Evolutionary conservation across 208 protist species (phyloP).

Genomic region (Crithidia acanthocephali): DNA sequence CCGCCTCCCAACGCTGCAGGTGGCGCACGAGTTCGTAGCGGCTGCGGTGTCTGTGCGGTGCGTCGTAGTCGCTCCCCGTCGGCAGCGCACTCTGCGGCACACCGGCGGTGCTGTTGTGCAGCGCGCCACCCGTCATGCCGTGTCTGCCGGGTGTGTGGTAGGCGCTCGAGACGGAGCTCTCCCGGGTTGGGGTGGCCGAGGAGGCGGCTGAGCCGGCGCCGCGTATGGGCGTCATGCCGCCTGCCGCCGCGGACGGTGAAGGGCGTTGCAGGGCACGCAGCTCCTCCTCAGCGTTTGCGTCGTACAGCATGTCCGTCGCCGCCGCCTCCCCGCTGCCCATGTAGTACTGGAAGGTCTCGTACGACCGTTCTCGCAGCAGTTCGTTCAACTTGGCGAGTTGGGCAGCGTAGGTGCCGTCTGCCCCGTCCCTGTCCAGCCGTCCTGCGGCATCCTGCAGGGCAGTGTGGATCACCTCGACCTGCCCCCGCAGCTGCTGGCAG

Average conservation of each 20-base stretch:
- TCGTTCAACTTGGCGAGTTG: conserved; percentile 43
- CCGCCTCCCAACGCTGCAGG: conserved; percentile 52
- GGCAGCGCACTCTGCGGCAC: too few species aligned
- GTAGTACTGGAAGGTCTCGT: conserved; percentile 43
- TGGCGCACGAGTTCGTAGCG: conserved; percentile 59
- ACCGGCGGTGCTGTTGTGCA: background rate
- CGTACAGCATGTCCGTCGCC: conserved; percentile 13
- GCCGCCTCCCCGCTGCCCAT: conserved; percentile 25
- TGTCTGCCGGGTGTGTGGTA: background rate
- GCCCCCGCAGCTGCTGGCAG: conserved; percentile 37
- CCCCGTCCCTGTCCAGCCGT: conserved; percentile 32
- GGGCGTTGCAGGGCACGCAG: conserved; percentile 31
- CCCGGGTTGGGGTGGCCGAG: conserved; percentile 17
- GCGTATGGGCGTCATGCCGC: conserved; percentile 18
- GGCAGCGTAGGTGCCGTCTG: conserved; percentile 20
- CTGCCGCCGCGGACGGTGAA: conserved; percentile 1
- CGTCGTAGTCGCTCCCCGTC: background rate
- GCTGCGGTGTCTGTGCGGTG: conserved; percentile 33
- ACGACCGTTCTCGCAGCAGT: conserved; percentile 41
- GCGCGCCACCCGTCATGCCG: background rate
- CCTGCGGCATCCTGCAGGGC: conserved; percentile 38
- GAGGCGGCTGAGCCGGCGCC: background rate
- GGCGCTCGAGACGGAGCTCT: conserved; percentile 12
- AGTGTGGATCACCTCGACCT: conserved; percentile 39
- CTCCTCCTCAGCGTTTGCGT: conserved; percentile 35